phyloP scores from a whole-genome alignment of 139 green algal species.

The Tetraselmis striata region DNA sequence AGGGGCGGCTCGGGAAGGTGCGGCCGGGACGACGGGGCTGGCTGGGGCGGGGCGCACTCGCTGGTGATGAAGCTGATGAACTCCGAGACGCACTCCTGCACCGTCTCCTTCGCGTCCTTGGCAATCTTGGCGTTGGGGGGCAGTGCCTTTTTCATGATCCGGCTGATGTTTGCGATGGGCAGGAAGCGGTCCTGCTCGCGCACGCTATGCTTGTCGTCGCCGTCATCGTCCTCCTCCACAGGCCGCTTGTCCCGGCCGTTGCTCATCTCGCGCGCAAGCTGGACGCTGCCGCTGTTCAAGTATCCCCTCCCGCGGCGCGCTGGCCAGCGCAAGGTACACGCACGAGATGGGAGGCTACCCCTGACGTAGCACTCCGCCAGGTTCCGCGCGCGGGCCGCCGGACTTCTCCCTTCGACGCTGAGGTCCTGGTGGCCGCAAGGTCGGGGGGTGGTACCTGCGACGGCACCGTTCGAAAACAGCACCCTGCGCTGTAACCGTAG shows the following conservation, averaged over 20 bases:
- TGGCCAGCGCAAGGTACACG: too few relatives aligned
- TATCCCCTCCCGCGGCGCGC: too few relatives aligned
- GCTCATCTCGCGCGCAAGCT: too few relatives aligned
- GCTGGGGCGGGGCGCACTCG: slow-evolving; percentile 75
- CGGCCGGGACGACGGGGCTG: not conserved
- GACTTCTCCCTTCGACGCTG: too few relatives aligned
- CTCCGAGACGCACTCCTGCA: slow-evolving; percentile 98
- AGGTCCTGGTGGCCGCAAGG: too few relatives aligned
- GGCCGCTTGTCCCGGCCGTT: not conserved
- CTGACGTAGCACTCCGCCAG: too few relatives aligned
- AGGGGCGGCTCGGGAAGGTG: not conserved
- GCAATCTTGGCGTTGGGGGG: slow-evolving; percentile 93
- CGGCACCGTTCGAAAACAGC: too few relatives aligned
- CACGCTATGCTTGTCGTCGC: slow-evolving; percentile 11
- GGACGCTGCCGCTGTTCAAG: too few relatives aligned
- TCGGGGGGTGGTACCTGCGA: too few relatives aligned
- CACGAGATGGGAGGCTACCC: too few relatives aligned
- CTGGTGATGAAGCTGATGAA: slow-evolving; percentile 99
- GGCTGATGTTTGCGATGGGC: slow-evolving; percentile 96
- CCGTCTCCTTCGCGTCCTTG: slow-evolving; percentile 98
- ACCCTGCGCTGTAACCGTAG: too few relatives aligned
- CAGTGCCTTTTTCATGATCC: slow-evolving; percentile 97
- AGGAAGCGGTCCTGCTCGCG: slow-evolving; percentile 92
- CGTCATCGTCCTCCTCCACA: not conserved
- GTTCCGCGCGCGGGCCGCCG: too few relatives aligned